Percentiles rank a stretch among this genome's conserved stretches.
These are phyloP conservation scores for Toxicodendron radicans DNA, from an alignment of 345 rosid genomes.

Conservation along the genomic window DNA sequence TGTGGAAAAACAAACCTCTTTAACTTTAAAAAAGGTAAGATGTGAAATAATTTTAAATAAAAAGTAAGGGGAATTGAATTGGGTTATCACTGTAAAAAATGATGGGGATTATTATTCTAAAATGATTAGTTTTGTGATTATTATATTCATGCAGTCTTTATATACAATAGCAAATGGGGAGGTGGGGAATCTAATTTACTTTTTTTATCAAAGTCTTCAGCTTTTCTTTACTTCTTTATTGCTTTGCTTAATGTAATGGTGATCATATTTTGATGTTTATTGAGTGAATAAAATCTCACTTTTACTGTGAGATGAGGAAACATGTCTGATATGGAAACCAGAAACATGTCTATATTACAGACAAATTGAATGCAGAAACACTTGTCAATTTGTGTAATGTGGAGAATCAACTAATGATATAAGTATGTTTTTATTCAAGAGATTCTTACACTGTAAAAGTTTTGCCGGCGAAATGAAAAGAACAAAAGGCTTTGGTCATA, in stretches of 20 bases:
- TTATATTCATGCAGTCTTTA: conserved; percentile 2
- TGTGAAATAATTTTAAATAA: background rate
- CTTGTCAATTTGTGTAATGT: background rate
- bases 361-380: background rate
- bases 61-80: conserved; percentile 18
- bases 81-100: conserved; percentile 24
- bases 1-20: conserved; percentile 21
- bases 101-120: conserved; percentile 76
- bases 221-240: conserved; percentile 3
- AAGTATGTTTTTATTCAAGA: no score
- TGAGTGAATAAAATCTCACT: conserved; percentile 5
- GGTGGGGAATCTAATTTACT: conserved; percentile 24
- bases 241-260: conserved; percentile 12
- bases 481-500: background rate
- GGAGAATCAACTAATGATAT: no score
- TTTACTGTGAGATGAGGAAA: background rate
- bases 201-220: conserved; percentile 15
- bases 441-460: no score
- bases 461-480: background rate
- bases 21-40: background rate
- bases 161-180: background rate
- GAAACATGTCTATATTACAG: background rate
- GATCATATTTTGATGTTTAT: background rate
- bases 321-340: background rate
- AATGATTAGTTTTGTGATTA: conserved; percentile 60